Evolutionary conservation across 2,329 filamentous ascomycete species (phyloP), one percentile per base, ranked within the genome.

Genomic region (Hirsutella rhossiliensis): DNA sequence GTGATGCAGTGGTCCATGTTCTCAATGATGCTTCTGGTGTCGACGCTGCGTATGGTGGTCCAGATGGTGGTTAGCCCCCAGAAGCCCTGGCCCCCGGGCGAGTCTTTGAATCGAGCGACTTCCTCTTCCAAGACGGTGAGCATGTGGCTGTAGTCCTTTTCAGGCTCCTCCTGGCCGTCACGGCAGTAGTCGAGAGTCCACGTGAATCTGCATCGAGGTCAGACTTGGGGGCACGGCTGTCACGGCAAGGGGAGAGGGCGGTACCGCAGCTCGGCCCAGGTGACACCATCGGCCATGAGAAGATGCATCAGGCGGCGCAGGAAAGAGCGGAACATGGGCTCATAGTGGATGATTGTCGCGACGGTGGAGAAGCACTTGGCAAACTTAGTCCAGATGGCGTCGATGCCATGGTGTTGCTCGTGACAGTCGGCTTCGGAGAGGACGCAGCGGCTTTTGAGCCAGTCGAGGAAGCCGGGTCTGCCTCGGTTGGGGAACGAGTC

Each of bases 1-100:
- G 76, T 72, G 53, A 97, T 87, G 62, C 89, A 96, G 50, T 84
- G 68, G 58, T 90, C 84, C 89, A 96, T 96, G 61, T 78, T 79
- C 50, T 88, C 75, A 18, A 88, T 69, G 40, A 96, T 77, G 13
- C 68, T 62, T 40, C 80, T 78, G 15, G 81, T 82, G 23, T 76
- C 70, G 43, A 78, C 71, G 27, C 65, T 66, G 36, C 89, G 79
- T 39, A 89, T 66, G 1, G 76, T 77, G 0, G 87, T 90, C 86
- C 87, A 94, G 52, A 95, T 94, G 53, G 88, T 77, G 11, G 86
- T 75, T 12, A 84, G 71, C 12, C 88, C 90, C 82, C 87, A 94
- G 63, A 97, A 96, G 0, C 71, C 70, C 47, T 80, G 71, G 3
- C 87, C 86, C 52, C 82, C 76, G 28, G 81, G 72, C 0, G 80